Conservation (phyloP, 2,329 filamentous ascomycete species). For the Phialophora verrucosa region DNA sequence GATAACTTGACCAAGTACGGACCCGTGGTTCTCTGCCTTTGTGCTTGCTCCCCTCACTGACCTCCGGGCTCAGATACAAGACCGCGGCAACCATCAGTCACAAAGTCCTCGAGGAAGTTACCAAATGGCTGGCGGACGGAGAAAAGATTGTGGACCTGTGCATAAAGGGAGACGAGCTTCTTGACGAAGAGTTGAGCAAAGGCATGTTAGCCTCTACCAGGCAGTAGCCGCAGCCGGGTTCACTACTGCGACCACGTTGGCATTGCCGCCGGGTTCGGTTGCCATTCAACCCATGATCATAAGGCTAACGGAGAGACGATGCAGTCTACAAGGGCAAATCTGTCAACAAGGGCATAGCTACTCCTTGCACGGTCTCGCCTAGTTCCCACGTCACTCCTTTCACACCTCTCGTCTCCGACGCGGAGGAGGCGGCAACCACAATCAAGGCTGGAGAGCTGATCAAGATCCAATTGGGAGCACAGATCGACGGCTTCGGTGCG, state of each 20-base stretch:
- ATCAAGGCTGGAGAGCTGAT: constrained; percentile 85
- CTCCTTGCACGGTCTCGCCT: constrained; percentile 82
- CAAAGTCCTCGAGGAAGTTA: constrained; percentile 88
- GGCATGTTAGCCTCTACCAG: constrained; percentile 3
- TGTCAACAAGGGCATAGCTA: constrained; percentile 75
- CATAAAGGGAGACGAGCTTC: constrained; percentile 91
- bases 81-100: constrained; percentile 92
- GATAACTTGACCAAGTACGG: constrained; percentile 86
- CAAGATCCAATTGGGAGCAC: constrained; percentile 98
- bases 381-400: constrained; percentile 95
- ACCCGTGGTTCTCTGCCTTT: neutral
- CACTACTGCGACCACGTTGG: neutral
- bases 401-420: constrained; percentile 86
- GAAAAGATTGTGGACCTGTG: constrained; percentile 94
- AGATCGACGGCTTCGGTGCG: constrained; percentile 95
- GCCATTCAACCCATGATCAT: neutral
- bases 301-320: constrained; percentile 6
- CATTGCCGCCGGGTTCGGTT: neutral
- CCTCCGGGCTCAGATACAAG: constrained; percentile 69
- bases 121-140: constrained; percentile 75
- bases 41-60: constrained; percentile 5
- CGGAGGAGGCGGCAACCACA: constrained; percentile 77
- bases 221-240: neutral
- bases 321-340: constrained; percentile 96
- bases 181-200: constrained; percentile 91